Conservation (phyloP, 2,329 filamentous ascomycete genomes). For the Ophiostoma perfectum region DNA sequence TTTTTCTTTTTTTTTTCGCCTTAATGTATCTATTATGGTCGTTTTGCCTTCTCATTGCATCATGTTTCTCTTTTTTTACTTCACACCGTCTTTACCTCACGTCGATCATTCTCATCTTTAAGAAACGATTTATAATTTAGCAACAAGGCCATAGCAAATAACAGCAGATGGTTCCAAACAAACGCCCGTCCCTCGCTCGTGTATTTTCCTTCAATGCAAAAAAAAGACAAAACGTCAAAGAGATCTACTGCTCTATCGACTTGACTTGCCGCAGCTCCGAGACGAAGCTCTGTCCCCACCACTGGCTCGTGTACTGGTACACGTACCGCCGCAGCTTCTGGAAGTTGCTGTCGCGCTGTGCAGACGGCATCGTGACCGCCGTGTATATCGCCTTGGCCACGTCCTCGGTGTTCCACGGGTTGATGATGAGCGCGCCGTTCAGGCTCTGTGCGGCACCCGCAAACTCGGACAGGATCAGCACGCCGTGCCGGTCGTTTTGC, state of each 20-base stretch:
- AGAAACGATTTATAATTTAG: background rate
- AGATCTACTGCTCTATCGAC: conserved; percentile 12
- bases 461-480: conserved; percentile 94
- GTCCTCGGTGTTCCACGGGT: conserved; percentile 98
- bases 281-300: conserved; percentile 94
- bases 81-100: background rate
- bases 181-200: conserved; percentile 14
- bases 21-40: background rate
- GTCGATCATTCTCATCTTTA: no score
- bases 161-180: background rate
- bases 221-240: background rate
- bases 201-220: conserved; percentile 15
- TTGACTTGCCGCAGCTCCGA: conserved; percentile 55
- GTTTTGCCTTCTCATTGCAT: background rate
- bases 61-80: background rate
- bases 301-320: conserved; percentile 94
- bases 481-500: conserved; percentile 82
- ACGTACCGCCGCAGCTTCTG: conserved; percentile 91
- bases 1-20: background rate
- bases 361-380: conserved; percentile 91
- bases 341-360: conserved; percentile 81
- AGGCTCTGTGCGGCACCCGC: conserved; percentile 91
- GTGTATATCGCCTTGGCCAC: conserved; percentile 89
- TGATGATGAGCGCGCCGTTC: conserved; percentile 89
- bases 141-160: background rate